These are phyloP conservation scores for Sporothrix protearum DNA, from an alignment of 2,329 filamentous ascomycete genomes.

Conservation along the genomic window DNA sequence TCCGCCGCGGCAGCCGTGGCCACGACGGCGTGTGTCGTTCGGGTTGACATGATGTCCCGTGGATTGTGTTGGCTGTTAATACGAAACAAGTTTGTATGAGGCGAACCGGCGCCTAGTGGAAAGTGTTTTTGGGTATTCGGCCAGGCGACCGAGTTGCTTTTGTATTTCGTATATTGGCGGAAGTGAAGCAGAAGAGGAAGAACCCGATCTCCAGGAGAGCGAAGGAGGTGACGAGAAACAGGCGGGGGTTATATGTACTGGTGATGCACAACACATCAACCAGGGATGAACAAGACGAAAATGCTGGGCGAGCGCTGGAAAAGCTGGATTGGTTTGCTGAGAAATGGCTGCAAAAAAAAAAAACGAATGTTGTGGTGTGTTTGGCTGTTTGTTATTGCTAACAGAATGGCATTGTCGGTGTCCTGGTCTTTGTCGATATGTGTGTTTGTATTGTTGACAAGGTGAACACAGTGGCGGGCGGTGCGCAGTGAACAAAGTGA, in stretches of 20 bases:
- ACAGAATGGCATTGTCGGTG: neutral
- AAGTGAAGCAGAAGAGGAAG: neutral
- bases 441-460: constrained; percentile 11
- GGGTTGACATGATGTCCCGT: neutral
- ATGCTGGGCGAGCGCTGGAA: neutral
- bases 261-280: neutral
- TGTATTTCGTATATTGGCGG: neutral
- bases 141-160: neutral
- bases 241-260: neutral
- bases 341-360: neutral
- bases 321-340: neutral
- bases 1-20: constrained; percentile 36
- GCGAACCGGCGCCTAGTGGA: constrained; percentile 4
- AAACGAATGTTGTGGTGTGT: neutral
- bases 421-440: neutral
- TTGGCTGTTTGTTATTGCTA: neutral
- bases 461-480: neutral
- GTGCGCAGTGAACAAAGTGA: constrained; percentile 1
- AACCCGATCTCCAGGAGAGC: neutral
- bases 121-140: neutral
- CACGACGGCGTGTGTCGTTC: constrained; percentile 7
- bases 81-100: neutral
- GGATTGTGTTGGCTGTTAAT: neutral
- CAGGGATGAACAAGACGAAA: neutral
- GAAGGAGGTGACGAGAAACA: neutral